Percentiles rank a stretch among this genome's conserved stretches.
phyloP scores from a whole-genome alignment of 2,329 filamentous ascomycete genomes.

The Xylaria sp. region DNA sequence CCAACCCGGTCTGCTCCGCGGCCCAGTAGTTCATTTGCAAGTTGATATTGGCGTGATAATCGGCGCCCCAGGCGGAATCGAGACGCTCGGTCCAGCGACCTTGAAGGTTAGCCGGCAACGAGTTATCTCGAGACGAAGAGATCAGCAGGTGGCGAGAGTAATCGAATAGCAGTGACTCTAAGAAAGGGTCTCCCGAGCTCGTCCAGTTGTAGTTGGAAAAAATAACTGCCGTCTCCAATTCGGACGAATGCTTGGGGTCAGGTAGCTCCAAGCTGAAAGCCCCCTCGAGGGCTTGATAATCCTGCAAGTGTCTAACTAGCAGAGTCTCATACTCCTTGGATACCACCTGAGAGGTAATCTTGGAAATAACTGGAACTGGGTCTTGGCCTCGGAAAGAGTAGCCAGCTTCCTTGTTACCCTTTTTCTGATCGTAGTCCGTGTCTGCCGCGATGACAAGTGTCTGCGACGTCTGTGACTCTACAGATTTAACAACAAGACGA shows the following conservation, averaged over 20 bases:
- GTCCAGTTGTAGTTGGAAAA: slow-evolving; percentile 49
- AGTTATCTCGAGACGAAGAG: slow-evolving; percentile 60
- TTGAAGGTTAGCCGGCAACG: slow-evolving; percentile 66
- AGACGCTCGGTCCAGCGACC: slow-evolving; percentile 62
- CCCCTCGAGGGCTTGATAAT: slow-evolving; percentile 53
- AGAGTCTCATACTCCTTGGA: slow-evolving; percentile 49
- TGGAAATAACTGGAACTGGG: slow-evolving; percentile 53
- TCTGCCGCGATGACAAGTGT: slow-evolving; percentile 56
- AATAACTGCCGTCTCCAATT: slow-evolving; percentile 51
- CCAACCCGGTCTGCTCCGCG: slow-evolving; percentile 63
- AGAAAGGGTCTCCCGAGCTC: slow-evolving; percentile 58
- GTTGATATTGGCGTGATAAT: slow-evolving; percentile 70
- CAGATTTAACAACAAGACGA: slow-evolving; percentile 46
- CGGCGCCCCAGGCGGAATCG: slow-evolving; percentile 60
- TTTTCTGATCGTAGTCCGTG: slow-evolving; percentile 62
- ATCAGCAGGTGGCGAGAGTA: slow-evolving; percentile 66
- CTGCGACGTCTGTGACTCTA: slow-evolving; percentile 40
- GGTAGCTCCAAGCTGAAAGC: slow-evolving; percentile 58
- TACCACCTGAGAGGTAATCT: slow-evolving; percentile 48
- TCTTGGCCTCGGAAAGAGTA: slow-evolving; percentile 62
- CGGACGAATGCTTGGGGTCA: slow-evolving; percentile 54
- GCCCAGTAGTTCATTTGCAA: slow-evolving; percentile 71
- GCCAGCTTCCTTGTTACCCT: slow-evolving; percentile 55
- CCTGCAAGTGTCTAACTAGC: slow-evolving; percentile 51
- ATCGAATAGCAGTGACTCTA: slow-evolving; percentile 64